Base-by-base conservation (phyloP, 2,329 filamentous ascomycete genomes). In the Ploettnerulaceae sp. region DNA sequence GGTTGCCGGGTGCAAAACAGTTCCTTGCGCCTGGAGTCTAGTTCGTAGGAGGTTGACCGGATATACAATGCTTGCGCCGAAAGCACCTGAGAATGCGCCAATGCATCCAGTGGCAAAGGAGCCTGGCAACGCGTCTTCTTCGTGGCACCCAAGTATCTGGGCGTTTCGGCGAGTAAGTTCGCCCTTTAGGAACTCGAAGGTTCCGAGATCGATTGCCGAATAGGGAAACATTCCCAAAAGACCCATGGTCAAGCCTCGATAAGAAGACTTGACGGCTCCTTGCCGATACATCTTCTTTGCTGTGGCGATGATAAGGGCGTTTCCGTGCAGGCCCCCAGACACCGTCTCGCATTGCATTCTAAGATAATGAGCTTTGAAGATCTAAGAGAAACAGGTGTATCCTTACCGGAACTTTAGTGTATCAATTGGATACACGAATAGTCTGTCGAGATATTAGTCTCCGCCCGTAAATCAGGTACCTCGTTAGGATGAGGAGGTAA, bases 141-240 rank as follows among this genome's bases (percentile, higher is more conserved):
- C 87, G 60, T 89, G 83, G 55, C 86, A 82, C 33, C 82, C 80
- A 7, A 78, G 68, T 25, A 75, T 69, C 48, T 78, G 81, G 9
- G 89, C 86, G 61, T 89, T 86, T 54, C 83, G 82, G 3, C 69
- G 69, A 25, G 84, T 77, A 54, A 94, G 81, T 6, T 74, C 74
- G 37, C 78, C 80, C 69, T 98, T 98, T 52, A 96, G 76, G 50
- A 93, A 81, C 68, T 98, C 93, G 62, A 97, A 98, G 0, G 89
- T 95, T 55, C 88, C 89, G 61, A 98, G 84, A 64, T 98, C 93
- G 62, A 98, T 94, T 39, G 93, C 93, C 32, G 89, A 91, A 66
- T 97, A 98, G 0, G 93, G 93, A 61, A 98, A 98, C 82, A 97
- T 96, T 64, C 93, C 93, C 40, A 96, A 71, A 3, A 98, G 75